These are phyloP conservation scores for Amanita polypyramis DNA, from an alignment of 768 basidiomycete species.

Conservation along the genomic window DNA sequence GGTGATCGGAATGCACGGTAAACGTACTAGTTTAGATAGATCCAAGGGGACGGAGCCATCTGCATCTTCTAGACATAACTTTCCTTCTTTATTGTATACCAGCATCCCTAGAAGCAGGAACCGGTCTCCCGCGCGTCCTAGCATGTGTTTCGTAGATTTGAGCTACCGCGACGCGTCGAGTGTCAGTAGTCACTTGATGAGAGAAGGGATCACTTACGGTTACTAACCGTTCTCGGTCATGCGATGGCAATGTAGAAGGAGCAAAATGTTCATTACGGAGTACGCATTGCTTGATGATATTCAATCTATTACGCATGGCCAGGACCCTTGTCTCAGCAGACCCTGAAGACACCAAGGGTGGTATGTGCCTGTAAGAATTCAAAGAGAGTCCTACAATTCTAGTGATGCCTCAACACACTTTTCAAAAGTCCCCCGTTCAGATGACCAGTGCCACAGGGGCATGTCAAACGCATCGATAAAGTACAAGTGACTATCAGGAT, in stretches of 20 bases:
- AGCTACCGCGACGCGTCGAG: slow-evolving; percentile 37
- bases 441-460: slow-evolving; percentile 90
- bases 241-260: slow-evolving; percentile 85
- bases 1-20: not conserved
- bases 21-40: slow-evolving; percentile 71
- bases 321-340: slow-evolving; percentile 73
- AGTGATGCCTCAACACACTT: slow-evolving; percentile 37
- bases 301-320: slow-evolving; percentile 75
- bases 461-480: slow-evolving; percentile 91
- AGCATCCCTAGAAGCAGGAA: slow-evolving; percentile 95
- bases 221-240: slow-evolving; percentile 78
- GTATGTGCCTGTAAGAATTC: slow-evolving; percentile 31
- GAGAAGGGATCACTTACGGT: slow-evolving; percentile 43
- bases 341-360: slow-evolving; percentile 63
- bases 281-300: slow-evolving; percentile 88
- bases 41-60: slow-evolving; percentile 88
- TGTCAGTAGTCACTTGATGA: not conserved
- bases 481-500: slow-evolving; percentile 73
- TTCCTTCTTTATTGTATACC: slow-evolving; percentile 80
- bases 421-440: slow-evolving; percentile 79
- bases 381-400: not conserved
- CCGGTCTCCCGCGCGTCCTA: slow-evolving; percentile 81
- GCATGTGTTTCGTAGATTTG: slow-evolving; percentile 90
- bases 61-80: slow-evolving; percentile 83
- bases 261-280: slow-evolving; percentile 96